Conservation (phyloP, 495 filamentous ascomycete species). For the Polyplosphaeria fusca region DNA sequence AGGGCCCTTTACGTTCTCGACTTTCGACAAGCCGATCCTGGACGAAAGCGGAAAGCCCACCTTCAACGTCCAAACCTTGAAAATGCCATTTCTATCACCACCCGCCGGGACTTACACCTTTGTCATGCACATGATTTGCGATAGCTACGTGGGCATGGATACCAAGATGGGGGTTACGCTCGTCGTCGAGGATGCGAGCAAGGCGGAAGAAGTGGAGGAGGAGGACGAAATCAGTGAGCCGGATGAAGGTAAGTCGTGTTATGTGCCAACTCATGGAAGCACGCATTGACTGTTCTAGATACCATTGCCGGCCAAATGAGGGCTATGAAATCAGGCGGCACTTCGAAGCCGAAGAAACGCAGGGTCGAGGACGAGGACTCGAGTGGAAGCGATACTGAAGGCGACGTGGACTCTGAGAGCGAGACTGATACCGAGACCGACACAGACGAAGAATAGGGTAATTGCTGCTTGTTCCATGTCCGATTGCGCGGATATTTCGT, state of each 20-base stretch:
- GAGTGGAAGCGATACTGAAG: slow-evolving; percentile 56
- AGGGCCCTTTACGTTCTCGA: slow-evolving; percentile 84
- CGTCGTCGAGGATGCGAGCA: slow-evolving; percentile 83
- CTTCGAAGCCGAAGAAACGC: slow-evolving; percentile 51
- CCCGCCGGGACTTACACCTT: slow-evolving; percentile 89
- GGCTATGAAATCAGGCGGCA: slow-evolving; percentile 69
- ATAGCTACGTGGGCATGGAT: slow-evolving; percentile 92
- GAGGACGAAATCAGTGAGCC: slow-evolving; percentile 97
- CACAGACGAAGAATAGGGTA: slow-evolving; percentile 40
- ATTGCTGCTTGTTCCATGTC: neutral
- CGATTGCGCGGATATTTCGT: neutral
- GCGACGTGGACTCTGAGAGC: slow-evolving; percentile 45
- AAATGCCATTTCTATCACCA: slow-evolving; percentile 95
- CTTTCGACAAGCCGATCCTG: slow-evolving; percentile 83
- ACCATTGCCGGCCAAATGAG: slow-evolving; percentile 94
- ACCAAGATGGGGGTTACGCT: slow-evolving; percentile 83
- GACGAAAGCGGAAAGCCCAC: slow-evolving; percentile 72
- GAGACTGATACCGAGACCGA: slow-evolving; percentile 83
- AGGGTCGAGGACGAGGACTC: slow-evolving; percentile 51
- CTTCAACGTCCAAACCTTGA: slow-evolving; percentile 89
- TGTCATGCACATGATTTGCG: slow-evolving; percentile 84
- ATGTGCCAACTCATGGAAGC: too few species aligned
- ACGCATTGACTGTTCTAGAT: slow-evolving; percentile 54
- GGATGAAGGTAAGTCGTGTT: slow-evolving; percentile 74
- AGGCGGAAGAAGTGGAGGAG: slow-evolving; percentile 72